Evolutionary conservation across 169 alveolate genomes (phyloP).

Genomic region (Plasmodium relictum): DNA sequence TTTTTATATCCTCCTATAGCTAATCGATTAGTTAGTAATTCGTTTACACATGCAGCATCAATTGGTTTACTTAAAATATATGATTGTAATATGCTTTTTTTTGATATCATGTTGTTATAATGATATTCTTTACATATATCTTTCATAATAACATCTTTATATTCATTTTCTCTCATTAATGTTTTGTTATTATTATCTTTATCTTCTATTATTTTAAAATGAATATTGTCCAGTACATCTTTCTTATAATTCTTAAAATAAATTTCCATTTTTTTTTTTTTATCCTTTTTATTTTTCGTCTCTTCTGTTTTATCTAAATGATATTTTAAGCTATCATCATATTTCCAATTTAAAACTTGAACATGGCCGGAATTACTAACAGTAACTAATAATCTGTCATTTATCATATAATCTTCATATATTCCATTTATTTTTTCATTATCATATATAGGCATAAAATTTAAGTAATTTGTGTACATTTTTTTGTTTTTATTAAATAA

Average conservation of each 20-base stretch:
- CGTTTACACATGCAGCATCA: constrained; percentile 74
- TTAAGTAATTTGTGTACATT: constrained; percentile 22
- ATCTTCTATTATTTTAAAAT: constrained; percentile 49
- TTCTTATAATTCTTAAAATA: constrained; percentile 47
- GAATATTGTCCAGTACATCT: constrained; percentile 25
- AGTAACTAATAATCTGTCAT: constrained; percentile 56
- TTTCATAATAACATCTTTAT: constrained; percentile 23
- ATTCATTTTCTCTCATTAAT: constrained; percentile 21
- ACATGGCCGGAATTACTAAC: constrained; percentile 65
- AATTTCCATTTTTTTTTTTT: constrained; percentile 6
- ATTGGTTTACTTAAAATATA: constrained; percentile 81
- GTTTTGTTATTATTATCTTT: constrained; percentile 15
- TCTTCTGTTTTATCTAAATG: constrained; percentile 10
- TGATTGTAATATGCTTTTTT: constrained; percentile 46
- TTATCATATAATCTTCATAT: constrained; percentile 32
- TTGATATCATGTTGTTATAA: constrained; percentile 61
- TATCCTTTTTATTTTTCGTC: constrained; percentile 23
- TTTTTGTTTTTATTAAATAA: constrained; percentile 32
- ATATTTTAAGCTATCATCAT: constrained; percentile 28
- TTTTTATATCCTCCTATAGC: constrained; percentile 81
- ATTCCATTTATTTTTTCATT: constrained; percentile 53
- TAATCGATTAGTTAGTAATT: constrained; percentile 79
- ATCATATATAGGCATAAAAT: constrained; percentile 50
- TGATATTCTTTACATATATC: constrained; percentile 65
- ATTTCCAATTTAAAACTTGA: constrained; percentile 44